Evolutionary conservation across 2,329 filamentous ascomycete genomes (phyloP).

Genomic region (Helminthosporium solani): DNA sequence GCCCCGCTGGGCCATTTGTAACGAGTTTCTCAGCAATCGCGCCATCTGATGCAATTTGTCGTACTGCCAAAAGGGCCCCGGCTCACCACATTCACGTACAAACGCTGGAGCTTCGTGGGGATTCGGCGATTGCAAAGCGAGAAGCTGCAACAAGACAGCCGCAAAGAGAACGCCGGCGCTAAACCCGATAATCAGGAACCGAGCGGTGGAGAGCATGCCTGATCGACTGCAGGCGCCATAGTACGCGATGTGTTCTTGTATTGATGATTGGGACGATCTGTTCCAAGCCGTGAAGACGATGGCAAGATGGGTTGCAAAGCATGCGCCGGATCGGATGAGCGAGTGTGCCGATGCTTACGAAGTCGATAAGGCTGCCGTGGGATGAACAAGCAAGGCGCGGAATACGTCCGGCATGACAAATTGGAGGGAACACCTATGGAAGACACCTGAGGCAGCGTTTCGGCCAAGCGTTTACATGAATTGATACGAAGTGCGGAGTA

Average conservation of each 20-base stretch:
- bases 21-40: conserved; percentile 36
- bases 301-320: too few relatives aligned
- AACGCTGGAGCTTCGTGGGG: neutral
- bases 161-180: conserved; percentile 29
- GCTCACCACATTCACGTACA: conserved; percentile 6
- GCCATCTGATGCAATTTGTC: conserved; percentile 24
- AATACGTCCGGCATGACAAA: too few relatives aligned
- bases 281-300: too few relatives aligned
- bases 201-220: neutral
- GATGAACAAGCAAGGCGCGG: too few relatives aligned
- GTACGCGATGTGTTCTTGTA: neutral
- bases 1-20: conserved; percentile 29
- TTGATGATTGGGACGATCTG: neutral
- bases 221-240: neutral
- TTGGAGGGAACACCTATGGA: too few relatives aligned
- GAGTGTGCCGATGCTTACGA: too few relatives aligned
- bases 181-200: neutral
- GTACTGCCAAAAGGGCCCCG: conserved; percentile 8
- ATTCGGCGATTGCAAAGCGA: conserved; percentile 20
- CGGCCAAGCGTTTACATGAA: too few relatives aligned
- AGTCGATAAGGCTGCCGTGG: too few relatives aligned
- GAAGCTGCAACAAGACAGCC: conserved; percentile 23
- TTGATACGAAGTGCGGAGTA: too few relatives aligned
- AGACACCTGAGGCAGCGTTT: too few relatives aligned
- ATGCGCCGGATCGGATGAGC: too few relatives aligned